phyloP scores from a whole-genome alignment of 2,329 filamentous ascomycete genomes.

The Beauveria rudraprayagi region DNA sequence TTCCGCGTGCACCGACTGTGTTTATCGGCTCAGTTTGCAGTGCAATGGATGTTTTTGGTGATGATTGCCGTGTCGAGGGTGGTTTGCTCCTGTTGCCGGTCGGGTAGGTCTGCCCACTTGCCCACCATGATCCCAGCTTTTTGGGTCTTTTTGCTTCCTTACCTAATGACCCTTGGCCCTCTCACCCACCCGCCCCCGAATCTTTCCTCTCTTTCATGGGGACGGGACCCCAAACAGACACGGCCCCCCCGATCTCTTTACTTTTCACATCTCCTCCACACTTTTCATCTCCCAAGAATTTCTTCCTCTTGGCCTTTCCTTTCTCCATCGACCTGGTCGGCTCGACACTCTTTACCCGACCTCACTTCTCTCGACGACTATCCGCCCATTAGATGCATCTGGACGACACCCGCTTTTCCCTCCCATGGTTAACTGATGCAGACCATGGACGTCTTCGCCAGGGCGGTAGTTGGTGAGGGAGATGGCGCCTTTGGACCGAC shows the following conservation, averaged over 20 bases:
- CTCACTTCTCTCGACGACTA: background rate
- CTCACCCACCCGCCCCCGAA: constrained; percentile 2
- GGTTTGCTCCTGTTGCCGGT: no score
- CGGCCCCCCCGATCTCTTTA: constrained; percentile 9
- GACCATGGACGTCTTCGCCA: constrained; percentile 3
- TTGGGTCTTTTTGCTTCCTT: background rate
- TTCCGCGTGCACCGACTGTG: background rate
- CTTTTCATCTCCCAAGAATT: background rate
- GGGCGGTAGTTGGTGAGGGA: background rate
- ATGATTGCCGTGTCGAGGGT: no score
- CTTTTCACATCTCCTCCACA: constrained; percentile 4
- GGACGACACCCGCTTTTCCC: constrained; percentile 1
- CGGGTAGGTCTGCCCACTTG: background rate
- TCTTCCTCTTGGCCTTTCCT: background rate
- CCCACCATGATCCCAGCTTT: background rate
- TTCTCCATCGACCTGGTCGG: background rate
- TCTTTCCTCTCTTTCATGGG: constrained; percentile 5
- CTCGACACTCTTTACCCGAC: background rate
- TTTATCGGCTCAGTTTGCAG: background rate
- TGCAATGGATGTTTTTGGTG: no score
- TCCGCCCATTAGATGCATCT: background rate
- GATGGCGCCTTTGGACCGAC: constrained; percentile 7
- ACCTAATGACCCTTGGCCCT: background rate
- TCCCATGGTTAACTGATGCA: constrained; percentile 3
- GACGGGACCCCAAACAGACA: constrained; percentile 6